Conservation (phyloP, 192 early-diverging fungal species). For the Piromyces finnis region DNA sequence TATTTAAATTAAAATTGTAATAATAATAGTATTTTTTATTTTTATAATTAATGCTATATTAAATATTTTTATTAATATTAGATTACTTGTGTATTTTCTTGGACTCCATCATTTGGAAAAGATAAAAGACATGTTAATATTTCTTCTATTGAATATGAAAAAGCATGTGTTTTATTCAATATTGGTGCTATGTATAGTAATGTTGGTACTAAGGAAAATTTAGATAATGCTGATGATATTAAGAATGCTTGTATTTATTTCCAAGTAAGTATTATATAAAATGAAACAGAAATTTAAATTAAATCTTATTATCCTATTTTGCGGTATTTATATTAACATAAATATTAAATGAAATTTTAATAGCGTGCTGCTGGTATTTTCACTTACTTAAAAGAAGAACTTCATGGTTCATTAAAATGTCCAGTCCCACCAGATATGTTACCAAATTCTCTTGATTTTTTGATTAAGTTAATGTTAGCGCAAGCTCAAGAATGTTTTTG, state of each 20-base stretch:
- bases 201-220: constrained; percentile 48
- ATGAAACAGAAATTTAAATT: no score
- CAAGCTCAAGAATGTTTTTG: constrained; percentile 91
- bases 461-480: constrained; percentile 44
- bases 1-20: no score
- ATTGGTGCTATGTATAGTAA: constrained; percentile 73
- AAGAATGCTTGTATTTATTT: constrained; percentile 60
- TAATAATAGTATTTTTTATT: no score
- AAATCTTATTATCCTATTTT: no score
- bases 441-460: not conserved
- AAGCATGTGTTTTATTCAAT: constrained; percentile 67
- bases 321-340: no score
- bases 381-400: not conserved
- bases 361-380: not conserved
- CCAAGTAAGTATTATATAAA: constrained; percentile 26
- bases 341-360: no score
- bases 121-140: not conserved
- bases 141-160: constrained; percentile 50
- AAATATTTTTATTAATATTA: not conserved
- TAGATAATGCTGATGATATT: constrained; percentile 51
- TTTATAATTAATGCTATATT: no score
- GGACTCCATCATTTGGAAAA: not conserved
- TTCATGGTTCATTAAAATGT: not conserved
- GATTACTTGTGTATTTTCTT: not conserved
- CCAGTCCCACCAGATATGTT: not conserved